Evolutionary conservation across 306 rosid species (phyloP).

Genomic region (Gynostemma pentaphyllum): DNA sequence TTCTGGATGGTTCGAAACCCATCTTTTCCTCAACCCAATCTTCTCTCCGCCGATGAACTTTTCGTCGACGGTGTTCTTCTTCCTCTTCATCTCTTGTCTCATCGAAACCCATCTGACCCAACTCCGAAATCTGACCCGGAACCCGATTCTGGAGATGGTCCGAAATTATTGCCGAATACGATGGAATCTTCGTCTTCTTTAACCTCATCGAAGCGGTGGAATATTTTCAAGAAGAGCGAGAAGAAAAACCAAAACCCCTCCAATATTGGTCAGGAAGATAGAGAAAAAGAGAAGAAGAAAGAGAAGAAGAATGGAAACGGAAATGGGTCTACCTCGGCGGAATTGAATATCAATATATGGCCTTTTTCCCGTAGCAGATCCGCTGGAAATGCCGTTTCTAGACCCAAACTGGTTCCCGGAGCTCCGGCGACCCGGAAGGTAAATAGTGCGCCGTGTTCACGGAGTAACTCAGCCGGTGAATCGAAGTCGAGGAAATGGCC

Average conservation of each 20-base stretch:
- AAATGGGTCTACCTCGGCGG: constrained; percentile 43
- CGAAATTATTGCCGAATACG: constrained; percentile 18
- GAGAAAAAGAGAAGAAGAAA: constrained; percentile 25
- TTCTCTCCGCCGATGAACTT: constrained; percentile 85
- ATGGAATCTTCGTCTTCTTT: constrained; percentile 20
- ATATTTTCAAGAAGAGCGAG: constrained; percentile 55
- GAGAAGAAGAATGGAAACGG: constrained; percentile 36
- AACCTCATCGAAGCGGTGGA: constrained; percentile 77
- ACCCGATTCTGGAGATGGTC: constrained; percentile 23
- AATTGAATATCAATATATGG: constrained; percentile 88
- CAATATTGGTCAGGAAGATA: constrained; percentile 10
- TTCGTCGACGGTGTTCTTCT: constrained; percentile 73
- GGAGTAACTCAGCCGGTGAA: constrained; percentile 90
- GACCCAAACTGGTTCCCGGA: constrained; percentile 51
- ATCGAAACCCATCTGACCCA: constrained; percentile 1
- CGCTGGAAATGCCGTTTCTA: constrained; percentile 56
- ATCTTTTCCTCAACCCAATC: constrained; percentile 57
- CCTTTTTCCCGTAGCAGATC: constrained; percentile 92
- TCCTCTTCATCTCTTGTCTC: constrained; percentile 53
- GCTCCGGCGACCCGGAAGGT: constrained; percentile 46
- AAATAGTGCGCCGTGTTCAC: constrained; percentile 93
- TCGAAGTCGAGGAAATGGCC: constrained; percentile 88
- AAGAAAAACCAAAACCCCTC: constrained; percentile 34
- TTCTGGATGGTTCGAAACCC: constrained; percentile 96
- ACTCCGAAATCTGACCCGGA: constrained; percentile 13